Evolutionary conservation across 495 filamentous ascomycete species (phyloP), one percentile per base, ranked within the genome.

Genomic region (Penicillium robsamsonii): DNA sequence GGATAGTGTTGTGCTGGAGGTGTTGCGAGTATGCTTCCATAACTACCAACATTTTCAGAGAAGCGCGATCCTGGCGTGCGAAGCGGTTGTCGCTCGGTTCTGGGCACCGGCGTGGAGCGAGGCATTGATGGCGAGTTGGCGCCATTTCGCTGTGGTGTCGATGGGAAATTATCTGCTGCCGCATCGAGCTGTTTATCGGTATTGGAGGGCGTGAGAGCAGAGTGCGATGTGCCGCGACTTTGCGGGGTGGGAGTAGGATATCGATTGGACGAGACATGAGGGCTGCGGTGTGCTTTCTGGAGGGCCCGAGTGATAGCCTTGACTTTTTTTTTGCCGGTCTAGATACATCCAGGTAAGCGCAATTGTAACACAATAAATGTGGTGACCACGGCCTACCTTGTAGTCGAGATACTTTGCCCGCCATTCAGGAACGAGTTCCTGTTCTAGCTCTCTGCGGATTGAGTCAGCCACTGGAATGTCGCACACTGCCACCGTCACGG

Each of bases 401-500:
- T 96, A 96, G 74, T 96, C 84, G 55, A 96, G 79, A 72, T 96
- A 96, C 70, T 96, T 95, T 59, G 82, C 84, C 61, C 87, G 83
- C 92, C 92, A 96, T 81, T 96, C 92, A 76, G 92, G 90, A 58
- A 96, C 90, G 25, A 89, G 82, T 55, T 94, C 88, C 68, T 86
- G 84, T 49, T 96, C 91, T 53, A 96, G 79, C 75, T 95, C 90
- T 72, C 84, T 87, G 53, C 52, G 30, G 44, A 40, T 35, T 44
- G 56, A 63, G 62, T 66, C 57, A 68, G 63, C 57, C 56, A 59
- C 57, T 35, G 61, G 50, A 58, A 57, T 53, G 54, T 56, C 52
- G 12, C 53, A 55, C 49, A 40, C 10, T 4, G 25, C 6, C 25
- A 27, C 40, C 15, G 41, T 59, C 46, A 48, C 51, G 60, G 33